Conservation (phyloP, 2,329 filamentous ascomycete species). For the Fusarium pilosicola region DNA sequence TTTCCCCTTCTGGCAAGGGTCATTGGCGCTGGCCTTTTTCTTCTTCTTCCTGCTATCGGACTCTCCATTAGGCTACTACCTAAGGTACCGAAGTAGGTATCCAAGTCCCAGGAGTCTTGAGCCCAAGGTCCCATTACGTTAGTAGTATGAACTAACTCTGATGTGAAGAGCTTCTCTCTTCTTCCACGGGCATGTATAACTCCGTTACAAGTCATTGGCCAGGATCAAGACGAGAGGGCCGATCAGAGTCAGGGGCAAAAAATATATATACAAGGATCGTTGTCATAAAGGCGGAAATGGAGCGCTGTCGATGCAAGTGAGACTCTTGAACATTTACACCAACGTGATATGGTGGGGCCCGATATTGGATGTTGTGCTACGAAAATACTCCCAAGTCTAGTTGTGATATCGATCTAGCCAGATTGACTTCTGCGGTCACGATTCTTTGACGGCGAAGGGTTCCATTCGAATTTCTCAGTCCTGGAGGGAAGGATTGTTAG, state of each 20-base stretch:
- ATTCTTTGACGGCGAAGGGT: conserved; percentile 1
- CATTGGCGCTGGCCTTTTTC: conserved; percentile 25
- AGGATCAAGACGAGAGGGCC: conserved; percentile 8
- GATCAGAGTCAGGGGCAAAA: conserved; percentile 35
- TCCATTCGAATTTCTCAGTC: background rate
- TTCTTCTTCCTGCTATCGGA: background rate
- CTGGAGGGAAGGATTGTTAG: background rate
- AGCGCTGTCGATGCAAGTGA: conserved; percentile 32
- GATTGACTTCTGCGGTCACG: background rate
- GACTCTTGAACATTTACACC: conserved; percentile 7
- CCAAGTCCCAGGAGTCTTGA: conserved; percentile 8
- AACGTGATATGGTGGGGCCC: background rate
- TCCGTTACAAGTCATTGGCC: conserved; percentile 17
- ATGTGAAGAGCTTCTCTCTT: background rate
- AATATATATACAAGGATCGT: conserved; percentile 24
- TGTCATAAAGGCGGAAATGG: conserved; percentile 25
- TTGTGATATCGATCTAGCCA: background rate
- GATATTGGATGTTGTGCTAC: background rate
- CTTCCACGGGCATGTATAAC: background rate
- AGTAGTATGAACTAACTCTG: background rate
- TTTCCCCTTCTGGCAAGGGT: conserved; percentile 28
- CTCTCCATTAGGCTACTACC: conserved; percentile 2
- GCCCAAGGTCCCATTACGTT: background rate
- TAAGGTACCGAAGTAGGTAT: background rate
- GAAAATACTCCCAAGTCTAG: background rate